A percentile compares a stretch with the other conserved stretches of the same genome.
Conservation (phyloP, 176 grass and related monocot genomes). For the Miscanthus lutarioriparius region DNA sequence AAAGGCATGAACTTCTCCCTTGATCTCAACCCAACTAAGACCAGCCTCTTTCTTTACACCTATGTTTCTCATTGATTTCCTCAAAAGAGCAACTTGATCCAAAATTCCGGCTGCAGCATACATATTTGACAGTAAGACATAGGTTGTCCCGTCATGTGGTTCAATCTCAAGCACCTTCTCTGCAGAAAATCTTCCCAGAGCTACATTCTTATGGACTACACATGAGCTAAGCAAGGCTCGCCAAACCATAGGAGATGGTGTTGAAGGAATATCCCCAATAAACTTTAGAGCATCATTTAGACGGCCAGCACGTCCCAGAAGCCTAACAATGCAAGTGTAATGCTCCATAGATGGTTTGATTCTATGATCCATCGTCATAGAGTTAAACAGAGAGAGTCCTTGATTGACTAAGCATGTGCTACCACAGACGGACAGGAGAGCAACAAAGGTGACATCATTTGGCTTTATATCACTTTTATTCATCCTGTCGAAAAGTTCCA, state of each 20-base stretch:
- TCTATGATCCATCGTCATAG: constrained; percentile 38
- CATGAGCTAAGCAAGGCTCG: constrained; percentile 52
- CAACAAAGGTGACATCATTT: constrained; percentile 49
- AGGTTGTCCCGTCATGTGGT: constrained; percentile 51
- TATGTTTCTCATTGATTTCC: constrained; percentile 56
- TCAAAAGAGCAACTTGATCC: constrained; percentile 51
- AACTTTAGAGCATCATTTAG: constrained; percentile 49
- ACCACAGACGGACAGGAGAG: constrained; percentile 44
- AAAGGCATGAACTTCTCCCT: constrained; percentile 50
- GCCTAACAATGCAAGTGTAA: constrained; percentile 57
- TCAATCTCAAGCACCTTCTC: constrained; percentile 56
- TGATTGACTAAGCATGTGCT: constrained; percentile 42
- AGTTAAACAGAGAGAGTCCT: constrained; percentile 44
- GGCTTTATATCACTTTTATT: constrained; percentile 32
- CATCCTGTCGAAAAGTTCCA: constrained; percentile 47
- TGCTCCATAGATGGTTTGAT: constrained; percentile 53
- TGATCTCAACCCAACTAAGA: constrained; percentile 57
- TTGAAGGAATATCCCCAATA: constrained; percentile 42
- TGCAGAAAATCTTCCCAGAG: constrained; percentile 49
- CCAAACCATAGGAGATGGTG: constrained; percentile 59
- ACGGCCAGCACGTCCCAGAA: constrained; percentile 47
- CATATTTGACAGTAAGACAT: constrained; percentile 58
- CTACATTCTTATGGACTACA: constrained; percentile 51
- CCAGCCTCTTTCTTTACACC: constrained; percentile 51
- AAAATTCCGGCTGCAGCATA: constrained; percentile 58